Evolutionary conservation across 306 rosid genomes (phyloP), one percentile per base, ranked within the genome.

Genomic region (Quercus variabilis): DNA sequence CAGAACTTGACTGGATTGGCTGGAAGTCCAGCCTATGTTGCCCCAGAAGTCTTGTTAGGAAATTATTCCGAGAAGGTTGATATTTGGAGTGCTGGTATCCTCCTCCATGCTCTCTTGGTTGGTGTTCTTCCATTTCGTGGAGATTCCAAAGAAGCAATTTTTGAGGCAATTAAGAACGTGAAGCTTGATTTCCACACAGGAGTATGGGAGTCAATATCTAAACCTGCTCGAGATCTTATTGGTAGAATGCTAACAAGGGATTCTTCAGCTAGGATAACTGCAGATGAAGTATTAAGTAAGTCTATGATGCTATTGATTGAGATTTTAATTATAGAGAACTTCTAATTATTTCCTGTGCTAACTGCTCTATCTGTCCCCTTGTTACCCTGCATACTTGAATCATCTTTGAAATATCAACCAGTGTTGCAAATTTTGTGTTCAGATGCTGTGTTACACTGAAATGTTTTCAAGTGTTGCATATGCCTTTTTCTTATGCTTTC

Each of bases 21-120:
- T 30, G 98, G 99, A 87, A 96, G 99, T 88, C 99, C 99, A 17
- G 99, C 99, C 76, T 96, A 96, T 86, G 99, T 96, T 51, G 98
- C 99, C 75, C 99, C 99, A 9, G 99, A 96, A 82, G 98, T 96
- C 81, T 81, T 96, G 84, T 56, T 69, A 9, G 98, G 97, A 20
- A 88, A 85, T 69, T 96, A 96, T 75, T 83, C 91, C 7, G 97
- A 93, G 90, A 93, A 91, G 89, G 99, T 91, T 67, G 99, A 96
- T 87, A 84, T 93, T 76, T 96, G 99, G 99, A 96, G 99, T 87
- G 98, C 99, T 64, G 99, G 98, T 65, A 97, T 96, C 73, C 97
- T 96, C 80, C 85, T 96, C 76, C 94, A 96, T 54, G 93, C 89
- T n/a, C 92, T 96, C 80, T 87, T 96, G 84, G 91, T 86, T 69